Conservation (phyloP, 306 rosid species). For the Fagus crenata region DNA sequence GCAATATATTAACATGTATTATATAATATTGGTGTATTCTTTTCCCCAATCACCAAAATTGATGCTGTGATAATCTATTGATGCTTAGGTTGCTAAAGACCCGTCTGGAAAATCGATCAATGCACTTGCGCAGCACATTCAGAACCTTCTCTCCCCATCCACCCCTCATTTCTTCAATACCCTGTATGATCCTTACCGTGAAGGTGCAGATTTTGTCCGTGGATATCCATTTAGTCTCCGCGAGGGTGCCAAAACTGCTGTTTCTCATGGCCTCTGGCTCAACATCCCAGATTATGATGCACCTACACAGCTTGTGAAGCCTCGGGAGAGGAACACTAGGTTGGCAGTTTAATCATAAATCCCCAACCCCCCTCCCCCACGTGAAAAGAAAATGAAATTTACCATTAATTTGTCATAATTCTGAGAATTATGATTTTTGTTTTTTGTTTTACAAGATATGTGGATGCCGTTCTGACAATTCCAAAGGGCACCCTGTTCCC, state of each 20-base stretch:
- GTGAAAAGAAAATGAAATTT: neutral
- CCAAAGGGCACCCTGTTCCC: slow-evolving; percentile 66
- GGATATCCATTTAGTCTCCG: slow-evolving; percentile 94
- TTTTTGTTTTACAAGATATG: slow-evolving; percentile 38
- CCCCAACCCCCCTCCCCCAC: no score
- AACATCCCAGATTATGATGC: slow-evolving; percentile 94
- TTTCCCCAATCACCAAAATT: neutral
- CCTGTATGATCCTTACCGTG: slow-evolving; percentile 66
- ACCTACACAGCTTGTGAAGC: slow-evolving; percentile 91
- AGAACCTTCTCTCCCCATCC: slow-evolving; percentile 57
- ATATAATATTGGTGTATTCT: neutral
- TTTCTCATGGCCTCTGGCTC: slow-evolving; percentile 92
- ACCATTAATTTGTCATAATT: neutral
- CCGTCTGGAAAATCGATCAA: slow-evolving; percentile 49
- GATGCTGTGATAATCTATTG: neutral
- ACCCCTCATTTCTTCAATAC: slow-evolving; percentile 61
- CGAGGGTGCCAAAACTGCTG: slow-evolving; percentile 77
- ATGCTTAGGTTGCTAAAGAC: slow-evolving; percentile 49
- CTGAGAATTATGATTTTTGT: neutral
- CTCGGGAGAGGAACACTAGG: slow-evolving; percentile 84
- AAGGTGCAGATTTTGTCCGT: slow-evolving; percentile 83
- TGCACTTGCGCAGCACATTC: slow-evolving; percentile 60
- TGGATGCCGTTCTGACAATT: slow-evolving; percentile 61
- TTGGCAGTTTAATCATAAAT: slow-evolving; percentile 11
- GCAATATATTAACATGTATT: neutral